These are phyloP conservation scores for Calonectria pauciramosa DNA, from an alignment of 2,329 filamentous ascomycete species.

Conservation along the genomic window DNA sequence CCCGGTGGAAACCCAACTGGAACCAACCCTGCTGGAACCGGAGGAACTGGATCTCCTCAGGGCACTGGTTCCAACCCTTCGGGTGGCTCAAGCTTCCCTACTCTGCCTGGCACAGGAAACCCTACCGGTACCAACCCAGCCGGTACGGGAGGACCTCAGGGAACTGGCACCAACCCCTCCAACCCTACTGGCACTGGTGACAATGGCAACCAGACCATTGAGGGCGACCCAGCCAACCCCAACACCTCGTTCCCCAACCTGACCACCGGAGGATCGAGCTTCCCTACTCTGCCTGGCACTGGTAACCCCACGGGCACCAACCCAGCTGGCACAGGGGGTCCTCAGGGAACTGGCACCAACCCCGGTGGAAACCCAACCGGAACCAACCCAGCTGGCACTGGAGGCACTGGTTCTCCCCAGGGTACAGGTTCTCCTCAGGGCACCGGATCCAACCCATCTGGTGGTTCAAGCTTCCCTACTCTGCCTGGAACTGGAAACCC, in stretches of 20 bases:
- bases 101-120: background rate
- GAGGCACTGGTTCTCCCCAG: background rate
- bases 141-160: background rate
- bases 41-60: background rate
- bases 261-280: no score
- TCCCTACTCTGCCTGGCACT: background rate
- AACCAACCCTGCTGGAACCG: background rate
- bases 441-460: no score
- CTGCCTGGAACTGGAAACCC: background rate
- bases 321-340: background rate
- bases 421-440: no score
- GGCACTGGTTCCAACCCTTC: no score
- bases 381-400: background rate
- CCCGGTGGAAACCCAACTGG: background rate
- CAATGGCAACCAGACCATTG: background rate
- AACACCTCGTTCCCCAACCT: no score
- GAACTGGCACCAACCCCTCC: background rate
- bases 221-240: background rate
- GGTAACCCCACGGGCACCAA: background rate
- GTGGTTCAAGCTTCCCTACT: background rate
- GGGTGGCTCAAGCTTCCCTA: background rate
- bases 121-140: background rate
- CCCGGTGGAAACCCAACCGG: background rate
- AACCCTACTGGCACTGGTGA: background rate
- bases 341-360: background rate